Percentiles rank a stretch among this genome's conserved stretches.
Evolutionary conservation across 2,329 filamentous ascomycete species (phyloP).

Genomic region (Lachnellula hyalina): DNA sequence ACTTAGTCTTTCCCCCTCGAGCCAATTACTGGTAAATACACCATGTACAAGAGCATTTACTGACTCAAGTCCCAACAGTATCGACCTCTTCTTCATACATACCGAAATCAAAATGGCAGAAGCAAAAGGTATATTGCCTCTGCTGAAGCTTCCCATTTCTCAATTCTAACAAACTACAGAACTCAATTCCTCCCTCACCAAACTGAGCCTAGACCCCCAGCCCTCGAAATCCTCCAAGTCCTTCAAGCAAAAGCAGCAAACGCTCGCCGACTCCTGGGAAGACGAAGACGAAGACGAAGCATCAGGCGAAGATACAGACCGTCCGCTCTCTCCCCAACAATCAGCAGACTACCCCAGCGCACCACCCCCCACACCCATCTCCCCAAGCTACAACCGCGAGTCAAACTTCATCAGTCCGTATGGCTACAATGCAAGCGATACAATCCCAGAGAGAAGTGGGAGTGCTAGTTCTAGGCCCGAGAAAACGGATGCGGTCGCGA

Average conservation of each 20-base stretch:
- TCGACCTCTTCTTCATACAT: not conserved
- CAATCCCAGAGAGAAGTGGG: conserved; percentile 14
- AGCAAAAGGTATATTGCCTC: conserved; percentile 14
- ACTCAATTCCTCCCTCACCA: conserved; percentile 25
- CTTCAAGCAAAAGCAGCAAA: conserved; percentile 33
- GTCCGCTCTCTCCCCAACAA: conserved; percentile 23
- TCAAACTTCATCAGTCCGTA: conserved; percentile 19
- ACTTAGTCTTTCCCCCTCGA: too few species aligned
- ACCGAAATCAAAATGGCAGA: conserved; percentile 14
- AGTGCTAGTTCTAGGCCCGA: conserved; percentile 55
- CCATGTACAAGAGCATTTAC: not conserved
- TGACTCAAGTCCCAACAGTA: not conserved
- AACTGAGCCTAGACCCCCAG: conserved; percentile 24
- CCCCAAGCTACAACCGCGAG: conserved; percentile 35
- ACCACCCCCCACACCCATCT: conserved; percentile 64
- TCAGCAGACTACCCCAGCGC: conserved; percentile 38
- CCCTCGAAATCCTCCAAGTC: conserved; percentile 19
- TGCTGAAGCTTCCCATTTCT: not conserved
- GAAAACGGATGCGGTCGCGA: conserved; percentile 89
- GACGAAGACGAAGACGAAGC: conserved; percentile 52
- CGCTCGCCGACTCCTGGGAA: conserved; percentile 71
- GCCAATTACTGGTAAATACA: too few species aligned
- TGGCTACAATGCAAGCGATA: conserved; percentile 15
- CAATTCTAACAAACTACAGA: conserved; percentile 16
- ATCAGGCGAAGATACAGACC: conserved; percentile 29